Evolutionary conservation across 2,329 filamentous ascomycete genomes (phyloP).

Genomic region (Talaromyces rugulosus): DNA sequence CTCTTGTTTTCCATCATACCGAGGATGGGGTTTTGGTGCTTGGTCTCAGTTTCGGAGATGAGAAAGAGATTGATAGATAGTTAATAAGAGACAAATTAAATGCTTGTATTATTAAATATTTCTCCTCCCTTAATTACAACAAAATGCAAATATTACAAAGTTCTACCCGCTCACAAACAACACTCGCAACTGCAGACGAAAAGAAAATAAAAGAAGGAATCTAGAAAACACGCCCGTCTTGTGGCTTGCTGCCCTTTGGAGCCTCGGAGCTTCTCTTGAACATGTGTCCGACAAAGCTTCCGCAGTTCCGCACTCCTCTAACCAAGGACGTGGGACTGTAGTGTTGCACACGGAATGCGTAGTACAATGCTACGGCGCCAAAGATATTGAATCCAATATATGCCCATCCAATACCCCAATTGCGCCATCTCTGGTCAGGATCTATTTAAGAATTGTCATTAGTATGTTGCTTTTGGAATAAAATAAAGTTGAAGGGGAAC

Average conservation of each 20-base stretch:
- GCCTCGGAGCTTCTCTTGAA: constrained; percentile 9
- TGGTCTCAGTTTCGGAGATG: background rate
- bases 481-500: background rate
- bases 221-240: constrained; percentile 12
- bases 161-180: background rate
- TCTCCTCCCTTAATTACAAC: background rate
- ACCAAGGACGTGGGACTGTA: constrained; percentile 12
- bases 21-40: background rate
- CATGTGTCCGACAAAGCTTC: constrained; percentile 5
- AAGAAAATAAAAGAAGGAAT: background rate
- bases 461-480: background rate
- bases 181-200: background rate
- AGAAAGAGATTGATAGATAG: background rate
- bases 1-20: background rate
- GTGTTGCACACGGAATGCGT: constrained; percentile 11
- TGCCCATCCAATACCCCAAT: constrained; percentile 61
- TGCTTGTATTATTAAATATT: background rate
- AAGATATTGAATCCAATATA: constrained; percentile 58
- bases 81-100: background rate
- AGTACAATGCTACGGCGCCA: constrained; percentile 41
- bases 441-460: constrained; percentile 15
- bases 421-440: constrained; percentile 62
- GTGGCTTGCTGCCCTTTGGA: constrained; percentile 7
- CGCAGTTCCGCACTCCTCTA: constrained; percentile 4
- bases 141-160: background rate